A percentile compares a stretch with the other conserved stretches of the same genome.
Conservation (phyloP, 176 grass and related monocot species). For the Pontederia paniculata region DNA sequence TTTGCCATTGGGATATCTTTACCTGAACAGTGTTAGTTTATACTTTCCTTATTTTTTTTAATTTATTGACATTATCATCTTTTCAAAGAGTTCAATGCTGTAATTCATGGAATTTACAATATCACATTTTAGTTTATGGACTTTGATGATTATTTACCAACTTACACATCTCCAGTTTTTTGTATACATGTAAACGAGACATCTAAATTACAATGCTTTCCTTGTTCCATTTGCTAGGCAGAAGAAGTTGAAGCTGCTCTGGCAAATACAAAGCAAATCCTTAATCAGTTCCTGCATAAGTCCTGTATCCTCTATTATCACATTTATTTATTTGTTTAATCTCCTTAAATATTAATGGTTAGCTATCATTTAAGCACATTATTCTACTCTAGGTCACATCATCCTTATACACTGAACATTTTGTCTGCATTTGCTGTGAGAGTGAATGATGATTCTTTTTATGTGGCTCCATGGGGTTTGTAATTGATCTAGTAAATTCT, state of each 20-base stretch:
- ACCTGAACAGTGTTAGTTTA: constrained; percentile 61
- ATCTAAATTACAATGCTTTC: constrained; percentile 26
- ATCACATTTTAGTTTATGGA: background rate
- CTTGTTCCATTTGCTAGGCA: constrained; percentile 30
- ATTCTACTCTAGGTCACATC: too few species aligned
- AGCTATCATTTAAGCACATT: too few species aligned
- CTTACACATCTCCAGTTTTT: background rate
- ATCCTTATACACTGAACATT: too few species aligned
- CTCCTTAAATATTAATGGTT: too few species aligned
- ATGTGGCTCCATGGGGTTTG: too few species aligned
- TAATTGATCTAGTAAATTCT: too few species aligned
- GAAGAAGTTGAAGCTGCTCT: constrained; percentile 92
- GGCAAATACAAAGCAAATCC: constrained; percentile 94
- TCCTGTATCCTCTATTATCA: constrained; percentile 55
- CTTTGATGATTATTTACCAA: background rate
- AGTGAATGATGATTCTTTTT: too few species aligned
- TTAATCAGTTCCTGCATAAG: constrained; percentile 86
- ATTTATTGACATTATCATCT: background rate
- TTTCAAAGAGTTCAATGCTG: too few species aligned
- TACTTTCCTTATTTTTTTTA: background rate
- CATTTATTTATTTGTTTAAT: background rate
- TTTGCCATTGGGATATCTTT: constrained; percentile 77
- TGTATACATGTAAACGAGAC: constrained; percentile 11
- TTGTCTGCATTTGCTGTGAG: too few species aligned
- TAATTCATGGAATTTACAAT: too few species aligned